Base-by-base conservation (phyloP, 345 rosid species). In the Ceriops decandra region DNA sequence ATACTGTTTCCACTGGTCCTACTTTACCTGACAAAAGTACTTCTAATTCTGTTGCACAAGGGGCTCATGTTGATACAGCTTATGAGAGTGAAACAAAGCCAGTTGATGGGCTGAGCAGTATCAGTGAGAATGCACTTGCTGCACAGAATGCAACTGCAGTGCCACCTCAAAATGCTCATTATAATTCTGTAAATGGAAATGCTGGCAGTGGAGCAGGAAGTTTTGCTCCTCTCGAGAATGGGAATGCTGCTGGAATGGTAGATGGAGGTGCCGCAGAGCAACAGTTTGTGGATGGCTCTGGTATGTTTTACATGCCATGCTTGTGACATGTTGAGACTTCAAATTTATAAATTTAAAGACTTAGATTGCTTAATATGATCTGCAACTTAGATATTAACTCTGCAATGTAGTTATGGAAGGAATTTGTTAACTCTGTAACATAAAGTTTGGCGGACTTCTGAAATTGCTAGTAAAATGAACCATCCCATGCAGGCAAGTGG, bases 111-210 rank as follows among this genome's bases (percentile, higher is more conserved):
- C 60, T 66, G 8, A 35, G 64, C 0, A 61, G 27, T 49, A 33
- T 54, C 20, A 36, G 60, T 35, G 79, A 67, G 62, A 83, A 68
- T 77, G 72, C 52, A 57, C 59, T 65, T 57, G 68, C 19, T 8
- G 5, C 24, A 26, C 80, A 74, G 59, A 71, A 71, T 59, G 38
- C 58, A 20, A 17, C 77, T 6, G 20, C 20, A 22, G 82, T 64
- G 36, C 68, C 76, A 21, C 47, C 80, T 62, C 77, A 79, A 51
- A 69, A 65, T 42, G 72, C 68, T 60, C 71, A 57, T 74, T 78
- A 78, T 71, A 75, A 68, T 74, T 70, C 85, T 70, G 73, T 82
- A 38, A 91, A 93, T 79, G 97, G 97, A 19, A 83, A 71, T 75
- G 71, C 64, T 52, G 73, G 58, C 62, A 58, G 66, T 67, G 86